Conservation (phyloP, 148 eudicot genomes). For the Silene latifolia region DNA sequence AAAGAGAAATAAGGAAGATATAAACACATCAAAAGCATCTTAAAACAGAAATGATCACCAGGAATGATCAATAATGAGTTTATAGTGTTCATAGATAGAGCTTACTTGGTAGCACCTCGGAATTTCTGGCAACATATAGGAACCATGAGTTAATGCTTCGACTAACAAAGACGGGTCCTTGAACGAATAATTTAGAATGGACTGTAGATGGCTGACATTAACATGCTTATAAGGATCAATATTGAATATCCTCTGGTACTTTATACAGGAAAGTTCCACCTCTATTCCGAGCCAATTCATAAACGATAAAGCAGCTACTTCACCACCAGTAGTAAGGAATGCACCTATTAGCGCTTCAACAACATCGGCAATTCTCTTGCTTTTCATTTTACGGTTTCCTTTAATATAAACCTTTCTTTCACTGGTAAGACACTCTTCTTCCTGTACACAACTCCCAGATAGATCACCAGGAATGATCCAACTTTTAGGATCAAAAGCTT, state of each 20-base stretch:
- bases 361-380: constrained; percentile 83
- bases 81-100: too few relatives aligned
- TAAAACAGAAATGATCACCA: too few relatives aligned
- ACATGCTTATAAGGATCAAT: constrained; percentile 37
- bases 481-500: constrained; percentile 55
- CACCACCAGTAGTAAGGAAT: constrained; percentile 63
- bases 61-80: too few relatives aligned
- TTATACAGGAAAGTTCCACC: constrained; percentile 41
- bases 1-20: too few relatives aligned
- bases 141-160: constrained; percentile 90
- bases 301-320: constrained; percentile 59
- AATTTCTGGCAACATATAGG: constrained; percentile 80
- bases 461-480: constrained; percentile 76
- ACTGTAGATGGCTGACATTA: constrained; percentile 43
- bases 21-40: too few relatives aligned
- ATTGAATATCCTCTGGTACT: constrained; percentile 36
- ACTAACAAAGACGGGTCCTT: constrained; percentile 67
- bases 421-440: constrained; percentile 37
- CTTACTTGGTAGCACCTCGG: constrained; percentile 90
- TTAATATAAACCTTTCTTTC: constrained; percentile 38
- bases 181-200: constrained; percentile 54
- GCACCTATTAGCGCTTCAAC: constrained; percentile 93
- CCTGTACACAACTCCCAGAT: constrained; percentile 18
- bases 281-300: constrained; percentile 82
- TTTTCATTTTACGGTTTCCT: constrained; percentile 42